Percentiles rank a stretch among this genome's conserved stretches.
phyloP scores from a whole-genome alignment of 164 flowering plant genomes.

The Saururus chinensis region DNA sequence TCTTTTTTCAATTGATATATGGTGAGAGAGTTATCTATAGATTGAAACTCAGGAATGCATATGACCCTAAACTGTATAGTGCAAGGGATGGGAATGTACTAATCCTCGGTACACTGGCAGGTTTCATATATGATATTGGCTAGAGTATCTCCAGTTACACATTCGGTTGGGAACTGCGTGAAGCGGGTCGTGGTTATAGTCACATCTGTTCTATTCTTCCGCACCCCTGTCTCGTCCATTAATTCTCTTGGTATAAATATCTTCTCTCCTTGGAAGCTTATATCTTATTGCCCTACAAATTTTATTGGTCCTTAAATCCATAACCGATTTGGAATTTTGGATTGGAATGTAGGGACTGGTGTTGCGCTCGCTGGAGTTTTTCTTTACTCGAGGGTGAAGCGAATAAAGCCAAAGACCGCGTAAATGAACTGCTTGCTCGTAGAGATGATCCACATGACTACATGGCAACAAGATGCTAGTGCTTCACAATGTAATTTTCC shows the following conservation, averaged over 20 bases:
- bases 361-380: slow-evolving; percentile 92
- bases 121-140: slow-evolving; percentile 89
- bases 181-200: slow-evolving; percentile 96
- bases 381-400: slow-evolving; percentile 81
- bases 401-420: slow-evolving; percentile 59
- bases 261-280: neutral
- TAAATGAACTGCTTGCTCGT: neutral
- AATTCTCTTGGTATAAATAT: slow-evolving; percentile 61
- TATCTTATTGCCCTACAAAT: no score
- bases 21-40: no score
- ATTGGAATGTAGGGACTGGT: slow-evolving; percentile 62
- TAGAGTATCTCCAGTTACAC: slow-evolving; percentile 93
- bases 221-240: slow-evolving; percentile 62
- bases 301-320: no score
- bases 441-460: neutral
- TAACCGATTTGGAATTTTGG: no score
- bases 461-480: neutral
- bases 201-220: slow-evolving; percentile 82
- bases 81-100: neutral
- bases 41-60: no score
- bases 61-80: no score
- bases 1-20: no score
- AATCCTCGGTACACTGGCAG: slow-evolving; percentile 29
- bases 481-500: neutral
- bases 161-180: slow-evolving; percentile 92